These are phyloP conservation scores for Fusarium ambrosium DNA, from an alignment of 2,329 filamentous ascomycete species.

Conservation along the genomic window DNA sequence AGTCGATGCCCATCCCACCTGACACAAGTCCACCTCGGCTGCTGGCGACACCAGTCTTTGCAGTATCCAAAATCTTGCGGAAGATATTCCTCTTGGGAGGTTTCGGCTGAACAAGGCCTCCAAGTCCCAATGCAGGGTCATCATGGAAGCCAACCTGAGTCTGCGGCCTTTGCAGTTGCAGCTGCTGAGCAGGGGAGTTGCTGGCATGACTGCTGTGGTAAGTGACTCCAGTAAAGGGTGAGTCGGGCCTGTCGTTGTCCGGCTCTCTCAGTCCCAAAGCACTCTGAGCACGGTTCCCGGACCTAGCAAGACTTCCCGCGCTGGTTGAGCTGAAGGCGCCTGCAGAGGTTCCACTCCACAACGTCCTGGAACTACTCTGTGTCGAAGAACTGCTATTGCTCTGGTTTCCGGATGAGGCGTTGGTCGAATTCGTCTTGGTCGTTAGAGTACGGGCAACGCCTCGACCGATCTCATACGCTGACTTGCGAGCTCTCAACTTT, in stretches of 20 bases:
- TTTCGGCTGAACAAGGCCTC: conserved; percentile 82
- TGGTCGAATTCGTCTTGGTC: conserved; percentile 88
- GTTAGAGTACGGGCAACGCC: conserved; percentile 85
- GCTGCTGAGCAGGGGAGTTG: conserved; percentile 60
- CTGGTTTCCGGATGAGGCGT: conserved; percentile 78
- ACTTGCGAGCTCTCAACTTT: conserved; percentile 75
- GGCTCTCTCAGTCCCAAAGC: conserved; percentile 72
- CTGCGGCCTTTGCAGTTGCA: conserved; percentile 70
- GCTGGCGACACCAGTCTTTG: conserved; percentile 92
- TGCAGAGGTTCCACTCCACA: conserved; percentile 95
- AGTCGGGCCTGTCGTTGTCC: conserved; percentile 69
- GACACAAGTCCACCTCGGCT: conserved; percentile 87
- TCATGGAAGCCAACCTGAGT: conserved; percentile 76
- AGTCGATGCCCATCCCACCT: conserved; percentile 57
- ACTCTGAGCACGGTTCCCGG: conserved; percentile 75
- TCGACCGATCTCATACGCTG: conserved; percentile 81
- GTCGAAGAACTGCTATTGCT: conserved; percentile 82
- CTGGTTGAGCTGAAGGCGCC: conserved; percentile 94
- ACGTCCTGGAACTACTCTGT: conserved; percentile 82
- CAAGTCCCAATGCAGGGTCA: conserved; percentile 77
- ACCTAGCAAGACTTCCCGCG: conserved; percentile 90
- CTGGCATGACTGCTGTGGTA: conserved; percentile 92
- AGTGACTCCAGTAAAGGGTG: conserved; percentile 82
- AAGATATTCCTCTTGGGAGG: conserved; percentile 90
- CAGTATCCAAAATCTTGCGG: conserved; percentile 93